These are phyloP conservation scores for Kalaharituber pfeilii DNA, from an alignment of 2,329 filamentous ascomycete genomes.

Conservation along the genomic window DNA sequence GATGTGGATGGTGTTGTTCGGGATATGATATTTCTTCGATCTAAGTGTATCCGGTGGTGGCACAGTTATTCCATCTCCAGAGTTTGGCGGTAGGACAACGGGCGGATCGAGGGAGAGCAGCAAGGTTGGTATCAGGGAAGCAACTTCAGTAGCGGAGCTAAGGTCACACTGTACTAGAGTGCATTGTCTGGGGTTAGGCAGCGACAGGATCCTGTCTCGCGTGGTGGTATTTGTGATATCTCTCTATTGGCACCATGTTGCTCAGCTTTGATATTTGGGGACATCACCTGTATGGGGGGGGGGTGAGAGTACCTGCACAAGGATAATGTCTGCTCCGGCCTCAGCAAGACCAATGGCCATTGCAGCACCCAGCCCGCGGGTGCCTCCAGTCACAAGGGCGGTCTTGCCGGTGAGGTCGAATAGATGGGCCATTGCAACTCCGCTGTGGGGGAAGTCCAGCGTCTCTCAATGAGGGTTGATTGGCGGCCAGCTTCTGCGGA, in stretches of 20 bases:
- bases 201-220: slow-evolving; percentile 42
- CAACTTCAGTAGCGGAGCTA: slow-evolving; percentile 41
- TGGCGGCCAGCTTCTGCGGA: too few species aligned
- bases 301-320: slow-evolving; percentile 26
- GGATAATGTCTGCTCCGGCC: slow-evolving; percentile 28
- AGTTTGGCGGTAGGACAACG: not conserved
- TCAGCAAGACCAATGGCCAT: slow-evolving; percentile 28
- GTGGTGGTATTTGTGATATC: slow-evolving; percentile 35
- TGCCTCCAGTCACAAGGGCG: slow-evolving; percentile 27
- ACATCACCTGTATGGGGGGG: not conserved
- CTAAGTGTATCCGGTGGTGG: too few species aligned
- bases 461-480: too few species aligned
- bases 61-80: too few species aligned
- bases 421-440: slow-evolving; percentile 10
- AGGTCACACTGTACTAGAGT: slow-evolving; percentile 55
- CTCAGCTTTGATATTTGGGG: not conserved
- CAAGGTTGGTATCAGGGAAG: slow-evolving; percentile 37
- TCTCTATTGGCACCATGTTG: slow-evolving; percentile 25
- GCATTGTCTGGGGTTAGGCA: slow-evolving; percentile 42
- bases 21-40: too few species aligned
- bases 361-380: slow-evolving; percentile 28
- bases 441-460: too few species aligned
- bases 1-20: slow-evolving; percentile 48
- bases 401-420: slow-evolving; percentile 28
- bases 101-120: not conserved